Base-by-base conservation (phyloP, 257 asterid species). In the Capsicum baccatum region DNA sequence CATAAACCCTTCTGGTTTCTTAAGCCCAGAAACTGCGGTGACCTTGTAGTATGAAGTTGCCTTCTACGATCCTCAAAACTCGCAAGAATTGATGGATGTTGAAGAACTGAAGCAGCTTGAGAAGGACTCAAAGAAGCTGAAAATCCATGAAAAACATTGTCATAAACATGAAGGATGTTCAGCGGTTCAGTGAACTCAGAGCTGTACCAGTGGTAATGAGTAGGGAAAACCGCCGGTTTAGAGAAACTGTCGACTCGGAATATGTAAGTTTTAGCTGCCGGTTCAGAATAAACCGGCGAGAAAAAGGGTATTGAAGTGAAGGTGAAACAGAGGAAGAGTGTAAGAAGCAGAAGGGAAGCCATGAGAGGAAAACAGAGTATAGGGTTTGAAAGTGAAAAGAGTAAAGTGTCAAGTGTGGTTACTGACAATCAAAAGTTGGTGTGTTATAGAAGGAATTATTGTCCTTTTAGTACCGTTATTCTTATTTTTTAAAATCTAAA, bases 21-120 rank as follows among this genome's bases (percentile, higher is more conserved):
- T 37, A 97, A 91, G 16, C 99, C 99, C 2, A 97, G 93, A 86
- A 97, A 97, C 87, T 95, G 98, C 80, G 99, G 99, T 55, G 99
- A 97, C 56, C 99, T 90, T 1, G 99, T 97, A 14, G 99, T 97
- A 86, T 97, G 99, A 63, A 95, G 97, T 9, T 91, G 88, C 1
- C 99, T 93, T 79, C 97, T 93, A 79, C 90, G 92, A 92, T 97
- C 99, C 54, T 91, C 95, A 73, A 97, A 91, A 1, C 95, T 89
- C 13, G 98, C 90, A 80, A 97, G 95, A 67, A 94, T 47, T 2
- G 98, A 91, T 1, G 99, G 97, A 85, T 95, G 97, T 44, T 86
- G 69, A 68, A 90, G 95, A 2, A 91, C 88, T 0, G 90, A 66
- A 6, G 95, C 93, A 2, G 96, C 98, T 86, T 92, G 93, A 0